Evolutionary conservation across 768 basidiomycete genomes (phyloP).

Genomic region (Clitopilus hobsonii): DNA sequence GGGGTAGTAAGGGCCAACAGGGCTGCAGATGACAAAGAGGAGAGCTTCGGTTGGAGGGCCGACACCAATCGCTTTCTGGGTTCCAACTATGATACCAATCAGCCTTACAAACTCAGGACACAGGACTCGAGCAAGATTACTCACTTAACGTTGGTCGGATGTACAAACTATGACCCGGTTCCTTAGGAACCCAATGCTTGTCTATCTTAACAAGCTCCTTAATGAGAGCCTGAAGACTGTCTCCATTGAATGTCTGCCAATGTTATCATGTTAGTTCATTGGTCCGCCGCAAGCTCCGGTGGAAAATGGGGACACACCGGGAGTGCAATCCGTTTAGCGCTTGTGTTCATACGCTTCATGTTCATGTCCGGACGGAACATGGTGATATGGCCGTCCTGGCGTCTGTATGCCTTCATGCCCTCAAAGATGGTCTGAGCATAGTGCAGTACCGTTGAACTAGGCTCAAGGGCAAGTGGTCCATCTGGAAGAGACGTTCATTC

Average conservation of each 20-base stretch:
- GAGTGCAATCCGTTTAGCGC: conserved; percentile 72
- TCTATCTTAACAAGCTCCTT: conserved; percentile 84
- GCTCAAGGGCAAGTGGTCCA: conserved; percentile 69
- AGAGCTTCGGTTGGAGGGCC: conserved; percentile 74
- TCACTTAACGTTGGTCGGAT: conserved; percentile 76
- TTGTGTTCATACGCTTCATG: conserved; percentile 92
- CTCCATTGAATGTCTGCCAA: conserved; percentile 69
- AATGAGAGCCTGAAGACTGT: conserved; percentile 71
- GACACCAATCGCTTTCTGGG: conserved; percentile 65
- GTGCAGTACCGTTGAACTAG: conserved; percentile 80
- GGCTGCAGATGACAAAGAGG: conserved; percentile 81
- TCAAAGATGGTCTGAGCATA: conserved; percentile 93
- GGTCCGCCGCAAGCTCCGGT: background rate
- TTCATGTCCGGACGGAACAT: conserved; percentile 97
- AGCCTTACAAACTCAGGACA: background rate
- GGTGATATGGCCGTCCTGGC: conserved; percentile 64
- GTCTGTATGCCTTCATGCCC: conserved; percentile 91
- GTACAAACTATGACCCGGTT: conserved; percentile 87
- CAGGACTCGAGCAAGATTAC: conserved; percentile 6
- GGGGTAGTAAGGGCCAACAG: conserved; percentile 83
- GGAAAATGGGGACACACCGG: conserved; percentile 45
- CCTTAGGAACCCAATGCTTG: conserved; percentile 86
- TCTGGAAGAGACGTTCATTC: conserved; percentile 34
- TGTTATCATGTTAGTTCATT: background rate
- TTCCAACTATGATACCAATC: conserved; percentile 59